Evolutionary conservation across 257 asterid species (phyloP).

Genomic region (Solanum lignicaule): DNA sequence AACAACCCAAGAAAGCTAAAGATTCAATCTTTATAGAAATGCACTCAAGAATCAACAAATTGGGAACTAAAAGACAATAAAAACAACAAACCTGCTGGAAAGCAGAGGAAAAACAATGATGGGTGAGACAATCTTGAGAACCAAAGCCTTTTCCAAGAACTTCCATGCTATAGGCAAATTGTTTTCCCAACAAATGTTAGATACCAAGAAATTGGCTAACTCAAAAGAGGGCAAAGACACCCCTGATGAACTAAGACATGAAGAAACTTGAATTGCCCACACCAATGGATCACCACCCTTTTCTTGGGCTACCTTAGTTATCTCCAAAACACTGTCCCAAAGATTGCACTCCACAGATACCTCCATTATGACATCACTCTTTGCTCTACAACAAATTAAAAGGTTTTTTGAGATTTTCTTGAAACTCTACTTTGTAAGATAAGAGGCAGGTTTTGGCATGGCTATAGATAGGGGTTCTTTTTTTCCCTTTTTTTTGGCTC

Average conservation of each 20-base stretch:
- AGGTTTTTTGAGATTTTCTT: not conserved
- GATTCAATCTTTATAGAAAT: not conserved
- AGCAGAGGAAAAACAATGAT: slow-evolving; percentile 70
- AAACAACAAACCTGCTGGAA: slow-evolving; percentile 46
- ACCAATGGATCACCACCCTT: slow-evolving; percentile 62
- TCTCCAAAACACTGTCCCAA: slow-evolving; percentile 58
- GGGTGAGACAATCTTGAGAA: slow-evolving; percentile 73
- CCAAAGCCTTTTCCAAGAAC: slow-evolving; percentile 71
- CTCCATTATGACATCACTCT: slow-evolving; percentile 40
- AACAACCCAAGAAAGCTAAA: not conserved
- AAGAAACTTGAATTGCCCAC: slow-evolving; percentile 79
- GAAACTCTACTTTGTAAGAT: not conserved
- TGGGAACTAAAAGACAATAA: not conserved
- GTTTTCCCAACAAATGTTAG: slow-evolving; percentile 90
- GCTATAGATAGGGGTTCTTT: not conserved
- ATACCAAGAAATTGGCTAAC: slow-evolving; percentile 53
- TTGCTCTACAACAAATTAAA: not conserved
- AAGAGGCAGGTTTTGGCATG: not conserved
- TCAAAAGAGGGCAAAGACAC: slow-evolving; percentile 61
- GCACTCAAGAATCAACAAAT: not conserved
- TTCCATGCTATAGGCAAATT: slow-evolving; percentile 89
- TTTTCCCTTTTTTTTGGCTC: no score
- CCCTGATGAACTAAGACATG: slow-evolving; percentile 56
- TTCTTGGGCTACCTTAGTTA: slow-evolving; percentile 69
- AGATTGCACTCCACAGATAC: slow-evolving; percentile 20